phyloP scores from a whole-genome alignment of 192 early-diverging fungal genomes.

The Coemansia sp. region DNA sequence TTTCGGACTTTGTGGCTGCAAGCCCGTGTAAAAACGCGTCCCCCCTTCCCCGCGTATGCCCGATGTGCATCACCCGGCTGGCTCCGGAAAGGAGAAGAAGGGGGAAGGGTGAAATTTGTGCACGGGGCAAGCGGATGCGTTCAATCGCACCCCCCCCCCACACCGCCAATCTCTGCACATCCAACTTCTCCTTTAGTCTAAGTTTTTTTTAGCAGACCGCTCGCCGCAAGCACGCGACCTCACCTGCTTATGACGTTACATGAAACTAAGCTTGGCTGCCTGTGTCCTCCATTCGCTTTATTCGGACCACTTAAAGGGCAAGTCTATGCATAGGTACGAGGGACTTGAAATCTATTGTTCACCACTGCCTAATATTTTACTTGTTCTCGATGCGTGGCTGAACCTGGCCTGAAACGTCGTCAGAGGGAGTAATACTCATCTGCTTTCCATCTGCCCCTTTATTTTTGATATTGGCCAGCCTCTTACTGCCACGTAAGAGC shows the following conservation, averaged over 20 bases:
- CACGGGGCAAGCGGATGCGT: conserved; percentile 3
- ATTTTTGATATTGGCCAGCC: not conserved
- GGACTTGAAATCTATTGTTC: not conserved
- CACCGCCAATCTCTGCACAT: not conserved
- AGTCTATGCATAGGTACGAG: not conserved
- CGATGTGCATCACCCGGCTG: conserved; percentile 13
- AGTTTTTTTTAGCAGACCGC: not conserved
- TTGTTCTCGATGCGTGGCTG: not conserved
- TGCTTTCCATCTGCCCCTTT: conserved; percentile 2
- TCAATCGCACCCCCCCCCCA: not conserved
- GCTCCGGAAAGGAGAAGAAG: not conserved
- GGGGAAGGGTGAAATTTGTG: not conserved
- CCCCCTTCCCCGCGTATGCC: conserved; percentile 9
- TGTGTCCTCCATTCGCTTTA: not conserved
- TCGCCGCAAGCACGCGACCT: not conserved
- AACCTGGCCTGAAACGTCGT: conserved; percentile 7
- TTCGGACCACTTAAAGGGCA: not conserved
- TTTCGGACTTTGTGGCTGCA: not conserved
- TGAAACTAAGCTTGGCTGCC: not conserved
- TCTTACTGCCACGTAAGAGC: conserved; percentile 11
- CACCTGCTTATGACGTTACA: not conserved
- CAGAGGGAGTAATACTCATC: conserved; percentile 7
- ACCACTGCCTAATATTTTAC: not conserved
- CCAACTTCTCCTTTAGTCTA: not conserved
- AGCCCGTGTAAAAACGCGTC: conserved; percentile 1